Conservation (phyloP, 208 protist genomes). For the Leishmania amazonensis region DNA sequence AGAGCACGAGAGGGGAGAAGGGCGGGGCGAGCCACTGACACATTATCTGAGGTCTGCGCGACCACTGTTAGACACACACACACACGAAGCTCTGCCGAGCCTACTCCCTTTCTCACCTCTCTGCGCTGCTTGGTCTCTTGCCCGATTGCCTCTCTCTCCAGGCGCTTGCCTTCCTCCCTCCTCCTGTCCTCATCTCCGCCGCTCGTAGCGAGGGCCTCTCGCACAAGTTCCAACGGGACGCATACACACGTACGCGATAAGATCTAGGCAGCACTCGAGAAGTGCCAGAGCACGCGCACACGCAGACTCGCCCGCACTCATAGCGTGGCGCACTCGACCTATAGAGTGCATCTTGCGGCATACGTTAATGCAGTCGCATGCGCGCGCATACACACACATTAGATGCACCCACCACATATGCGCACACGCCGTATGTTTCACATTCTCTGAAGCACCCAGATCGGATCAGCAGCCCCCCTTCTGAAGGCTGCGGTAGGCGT, state of each 20-base stretch:
- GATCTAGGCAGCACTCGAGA: neutral
- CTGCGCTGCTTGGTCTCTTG: constrained; percentile 18
- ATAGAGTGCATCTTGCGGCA: neutral
- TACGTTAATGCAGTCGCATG: neutral
- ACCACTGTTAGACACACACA: neutral
- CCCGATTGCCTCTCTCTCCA: neutral
- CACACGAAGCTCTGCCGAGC: neutral
- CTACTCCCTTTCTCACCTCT: neutral
- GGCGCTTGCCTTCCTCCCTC: neutral
- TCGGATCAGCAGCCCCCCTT: neutral
- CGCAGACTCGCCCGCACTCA: neutral
- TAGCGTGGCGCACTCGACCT: neutral
- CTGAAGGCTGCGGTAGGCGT: neutral
- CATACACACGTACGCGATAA: neutral
- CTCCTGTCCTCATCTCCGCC: no score
- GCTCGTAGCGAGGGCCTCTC: neutral
- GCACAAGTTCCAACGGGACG: neutral
- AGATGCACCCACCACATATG: constrained; percentile 4
- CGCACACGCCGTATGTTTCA: neutral
- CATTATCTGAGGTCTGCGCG: neutral
- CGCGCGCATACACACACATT: constrained; percentile 6
- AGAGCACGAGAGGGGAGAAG: no score
- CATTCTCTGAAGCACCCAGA: neutral
- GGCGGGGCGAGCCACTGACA: no score
- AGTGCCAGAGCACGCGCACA: neutral